Conservation (phyloP, 495 filamentous ascomycete species). For the Xanthoparmelia taractica region DNA sequence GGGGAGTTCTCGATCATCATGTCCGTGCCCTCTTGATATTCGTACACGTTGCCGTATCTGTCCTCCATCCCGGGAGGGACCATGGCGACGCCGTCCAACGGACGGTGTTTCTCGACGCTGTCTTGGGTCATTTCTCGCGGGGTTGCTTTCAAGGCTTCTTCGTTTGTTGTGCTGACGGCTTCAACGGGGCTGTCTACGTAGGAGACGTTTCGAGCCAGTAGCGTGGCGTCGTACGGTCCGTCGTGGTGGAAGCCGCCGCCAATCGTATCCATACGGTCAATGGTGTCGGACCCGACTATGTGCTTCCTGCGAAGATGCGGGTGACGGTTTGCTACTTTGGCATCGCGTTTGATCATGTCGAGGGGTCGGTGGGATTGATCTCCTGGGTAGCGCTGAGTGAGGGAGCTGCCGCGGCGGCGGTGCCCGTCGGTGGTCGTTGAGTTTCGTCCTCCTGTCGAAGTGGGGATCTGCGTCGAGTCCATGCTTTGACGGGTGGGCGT, state of each 20-base stretch:
- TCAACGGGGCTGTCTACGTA: conserved; percentile 61
- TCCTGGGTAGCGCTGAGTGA: conserved; percentile 50
- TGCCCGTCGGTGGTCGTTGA: conserved; percentile 14
- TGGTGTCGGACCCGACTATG: conserved; percentile 63
- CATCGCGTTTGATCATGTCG: conserved; percentile 49
- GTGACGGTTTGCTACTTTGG: conserved; percentile 52
- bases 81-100: conserved; percentile 73
- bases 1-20: conserved; percentile 64
- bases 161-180: conserved; percentile 65
- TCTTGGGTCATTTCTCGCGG: conserved; percentile 73
- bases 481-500: conserved; percentile 23
- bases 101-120: conserved; percentile 63
- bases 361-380: conserved; percentile 57
- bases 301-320: conserved; percentile 56
- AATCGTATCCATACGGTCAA: conserved; percentile 73
- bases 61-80: conserved; percentile 67
- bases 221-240: conserved; percentile 83
- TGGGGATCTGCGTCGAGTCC: conserved; percentile 25
- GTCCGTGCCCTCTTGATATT: conserved; percentile 81
- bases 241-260: conserved; percentile 74
- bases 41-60: conserved; percentile 55
- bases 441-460: conserved; percentile 24
- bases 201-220: conserved; percentile 61
- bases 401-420: conserved; percentile 38
- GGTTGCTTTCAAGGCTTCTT: conserved; percentile 73